Base-by-base conservation (phyloP, 2,329 filamentous ascomycete genomes). In the Zelopaecilomyces penicillatus region DNA sequence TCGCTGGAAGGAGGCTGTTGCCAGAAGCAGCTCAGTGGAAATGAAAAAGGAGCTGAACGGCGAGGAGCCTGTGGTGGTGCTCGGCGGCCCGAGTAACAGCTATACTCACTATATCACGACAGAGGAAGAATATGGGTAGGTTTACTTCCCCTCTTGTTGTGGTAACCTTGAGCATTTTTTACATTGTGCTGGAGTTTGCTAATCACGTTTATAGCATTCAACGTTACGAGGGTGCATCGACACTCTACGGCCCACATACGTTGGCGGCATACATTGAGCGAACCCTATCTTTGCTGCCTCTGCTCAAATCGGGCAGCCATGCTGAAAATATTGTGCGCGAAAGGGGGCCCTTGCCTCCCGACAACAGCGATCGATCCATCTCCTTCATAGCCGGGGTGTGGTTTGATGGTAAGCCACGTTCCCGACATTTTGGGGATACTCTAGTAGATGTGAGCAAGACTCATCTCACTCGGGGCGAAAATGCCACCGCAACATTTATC, bases 181-280 rank as follows among this genome's bases (percentile, higher is more conserved):
- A 38, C 19, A 5, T 5, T n/a, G 6, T 26, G 12, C 12, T 40
- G 26, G 10, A 11, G 31, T 42, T 5, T 64, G 64, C 51, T 66
- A 66, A 48, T 5, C 4, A 8, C 32, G 49, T 54, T 27, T 62
- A 49, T 58, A 70, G 58, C 10, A 75, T 90, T 40, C 90, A 96
- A 64, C 82, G 90, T 31, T 95, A 95, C 61, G 90, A 96, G 66
- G 90, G 89, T 32, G 90, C 87, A 1, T 90, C 85, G 4, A 96
- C 90, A 0, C 73, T 96, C 2, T 91, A 90, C 60, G 90, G 90
- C 0, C 86, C 79, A 0, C 83, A 89, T 59, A 91, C 87, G 0
- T 71, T 95, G n/a, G 81, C 84, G 12, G 90, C 87, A 0, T 90
- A 93, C 65, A 84, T 95, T 63, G 87, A 94, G 58, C 71, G 89